These are phyloP conservation scores for Lactarius hengduanensis DNA, from an alignment of 768 basidiomycete species.

Conservation along the genomic window DNA sequence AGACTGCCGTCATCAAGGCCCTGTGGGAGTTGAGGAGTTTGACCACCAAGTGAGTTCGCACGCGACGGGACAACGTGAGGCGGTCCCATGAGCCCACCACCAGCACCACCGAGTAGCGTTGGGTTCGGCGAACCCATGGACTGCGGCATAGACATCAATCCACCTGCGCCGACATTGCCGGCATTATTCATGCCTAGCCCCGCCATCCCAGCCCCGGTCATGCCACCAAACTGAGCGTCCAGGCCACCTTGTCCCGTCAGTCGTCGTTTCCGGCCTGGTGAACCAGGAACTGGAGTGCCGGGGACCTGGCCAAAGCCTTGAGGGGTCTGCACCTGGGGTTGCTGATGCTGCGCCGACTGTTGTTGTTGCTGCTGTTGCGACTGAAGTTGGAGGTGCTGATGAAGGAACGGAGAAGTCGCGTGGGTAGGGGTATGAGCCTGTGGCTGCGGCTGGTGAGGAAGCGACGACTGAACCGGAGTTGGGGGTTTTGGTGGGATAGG, in stretches of 20 bases:
- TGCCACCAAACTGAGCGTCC: slow-evolving; percentile 21
- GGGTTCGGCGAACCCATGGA: slow-evolving; percentile 30
- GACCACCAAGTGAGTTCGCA: slow-evolving; percentile 29
- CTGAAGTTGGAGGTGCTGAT: slow-evolving; percentile 25
- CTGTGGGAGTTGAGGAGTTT: slow-evolving; percentile 31
- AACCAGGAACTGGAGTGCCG: slow-evolving; percentile 19
- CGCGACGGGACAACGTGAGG: slow-evolving; percentile 34
- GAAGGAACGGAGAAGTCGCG: slow-evolving; percentile 21
- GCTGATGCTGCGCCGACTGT: slow-evolving; percentile 8
- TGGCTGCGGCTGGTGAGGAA: slow-evolving; percentile 35
- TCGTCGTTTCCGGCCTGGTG: slow-evolving; percentile 28
- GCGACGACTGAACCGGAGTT: slow-evolving; percentile 33
- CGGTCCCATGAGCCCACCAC: slow-evolving; percentile 42
- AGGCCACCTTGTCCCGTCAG: slow-evolving; percentile 17
- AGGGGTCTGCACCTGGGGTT: slow-evolving; percentile 11
- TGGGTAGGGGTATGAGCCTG: slow-evolving; percentile 28
- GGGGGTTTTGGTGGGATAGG: slow-evolving; percentile 25
- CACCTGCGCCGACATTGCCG: slow-evolving; percentile 15
- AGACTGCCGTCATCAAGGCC: slow-evolving; percentile 31
- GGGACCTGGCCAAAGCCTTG: slow-evolving; percentile 24
- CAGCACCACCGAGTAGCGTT: slow-evolving; percentile 35
- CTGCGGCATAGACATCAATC: slow-evolving; percentile 14
- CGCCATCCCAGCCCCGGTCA: slow-evolving; percentile 16
- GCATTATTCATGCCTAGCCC: slow-evolving; percentile 18
- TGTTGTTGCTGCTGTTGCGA: slow-evolving; percentile 15